Percentiles rank a stretch among this genome's conserved stretches.
phyloP scores from a whole-genome alignment of 192 early-diverging fungal species.

The Entomortierella lignicola region DNA sequence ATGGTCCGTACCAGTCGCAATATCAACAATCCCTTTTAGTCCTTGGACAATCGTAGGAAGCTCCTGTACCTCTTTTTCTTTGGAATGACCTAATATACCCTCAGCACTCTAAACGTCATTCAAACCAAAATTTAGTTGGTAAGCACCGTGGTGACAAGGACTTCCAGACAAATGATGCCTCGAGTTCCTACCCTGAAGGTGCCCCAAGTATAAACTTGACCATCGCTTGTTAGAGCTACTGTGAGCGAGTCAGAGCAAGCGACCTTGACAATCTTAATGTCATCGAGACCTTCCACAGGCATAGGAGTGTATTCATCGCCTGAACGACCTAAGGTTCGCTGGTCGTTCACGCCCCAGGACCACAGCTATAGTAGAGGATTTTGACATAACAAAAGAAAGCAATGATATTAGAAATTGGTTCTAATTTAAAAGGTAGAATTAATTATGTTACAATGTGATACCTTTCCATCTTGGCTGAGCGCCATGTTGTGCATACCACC shows the following conservation, averaged over 20 bases:
- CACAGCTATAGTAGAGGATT: too few relatives aligned
- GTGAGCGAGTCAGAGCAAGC: slow-evolving; percentile 66
- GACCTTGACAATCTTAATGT: slow-evolving; percentile 63
- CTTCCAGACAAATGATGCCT: too few relatives aligned
- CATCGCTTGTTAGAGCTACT: slow-evolving; percentile 80
- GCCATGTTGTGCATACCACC: slow-evolving; percentile 88
- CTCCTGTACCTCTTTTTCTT: slow-evolving; percentile 71
- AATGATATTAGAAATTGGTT: too few relatives aligned
- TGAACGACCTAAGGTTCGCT: slow-evolving; percentile 80
- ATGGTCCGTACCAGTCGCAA: slow-evolving; percentile 90
- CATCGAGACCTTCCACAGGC: slow-evolving; percentile 78
- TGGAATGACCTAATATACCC: slow-evolving; percentile 87
- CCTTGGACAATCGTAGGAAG: slow-evolving; percentile 67
- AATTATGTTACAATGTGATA: slow-evolving; percentile 21
- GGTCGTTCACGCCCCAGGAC: slow-evolving; percentile 98
- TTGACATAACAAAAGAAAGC: too few relatives aligned
- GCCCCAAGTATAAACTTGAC: slow-evolving; percentile 89
- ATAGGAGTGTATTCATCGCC: slow-evolving; percentile 77
- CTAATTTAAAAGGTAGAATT: too few relatives aligned
- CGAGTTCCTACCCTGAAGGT: slow-evolving; percentile 69
- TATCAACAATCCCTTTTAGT: slow-evolving; percentile 73
- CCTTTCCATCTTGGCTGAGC: slow-evolving; percentile 77
- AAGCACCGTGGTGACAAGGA: too few relatives aligned
- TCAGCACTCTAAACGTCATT: slow-evolving; percentile 68
- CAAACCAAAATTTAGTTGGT: background rate